These are phyloP conservation scores for Aspergillus diversus DNA, from an alignment of 495 filamentous ascomycete genomes.

Conservation along the genomic window DNA sequence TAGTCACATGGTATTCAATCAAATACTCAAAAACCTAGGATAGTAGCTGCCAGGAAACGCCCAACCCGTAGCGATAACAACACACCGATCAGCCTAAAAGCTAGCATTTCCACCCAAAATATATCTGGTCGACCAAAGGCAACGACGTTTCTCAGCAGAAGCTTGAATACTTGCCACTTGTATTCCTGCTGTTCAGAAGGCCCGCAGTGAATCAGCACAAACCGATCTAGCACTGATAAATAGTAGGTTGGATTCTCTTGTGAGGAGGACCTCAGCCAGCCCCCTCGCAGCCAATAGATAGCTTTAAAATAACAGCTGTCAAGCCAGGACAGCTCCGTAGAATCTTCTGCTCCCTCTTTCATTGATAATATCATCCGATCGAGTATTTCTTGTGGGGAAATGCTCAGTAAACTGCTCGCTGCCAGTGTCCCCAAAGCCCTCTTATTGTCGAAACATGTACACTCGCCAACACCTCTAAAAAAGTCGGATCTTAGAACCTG, in stretches of 20 bases:
- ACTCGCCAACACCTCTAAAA: background rate
- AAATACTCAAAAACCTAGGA: background rate
- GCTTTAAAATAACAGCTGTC: background rate
- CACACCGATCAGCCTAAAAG: background rate
- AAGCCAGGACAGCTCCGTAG: background rate
- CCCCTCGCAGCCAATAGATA: background rate
- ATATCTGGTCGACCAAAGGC: conserved; percentile 1
- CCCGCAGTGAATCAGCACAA: background rate
- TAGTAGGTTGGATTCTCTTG: background rate
- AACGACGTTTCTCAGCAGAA: background rate
- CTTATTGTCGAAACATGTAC: background rate
- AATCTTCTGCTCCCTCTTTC: too few relatives aligned
- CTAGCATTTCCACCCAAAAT: background rate
- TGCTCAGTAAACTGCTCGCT: background rate
- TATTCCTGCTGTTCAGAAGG: background rate
- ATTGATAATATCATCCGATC: too few relatives aligned
- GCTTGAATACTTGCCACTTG: background rate
- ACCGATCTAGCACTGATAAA: background rate
- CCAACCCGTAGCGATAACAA: background rate
- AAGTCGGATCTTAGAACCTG: conserved; percentile 9
- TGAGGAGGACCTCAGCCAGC: background rate
- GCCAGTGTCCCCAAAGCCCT: background rate
- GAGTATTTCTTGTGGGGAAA: background rate
- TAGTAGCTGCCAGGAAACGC: background rate
- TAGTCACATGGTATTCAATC: too few relatives aligned